A percentile compares a stretch with the other conserved stretches of the same genome.
phyloP scores from a whole-genome alignment of 768 basidiomycete species.

The Lactarius evosmus region DNA sequence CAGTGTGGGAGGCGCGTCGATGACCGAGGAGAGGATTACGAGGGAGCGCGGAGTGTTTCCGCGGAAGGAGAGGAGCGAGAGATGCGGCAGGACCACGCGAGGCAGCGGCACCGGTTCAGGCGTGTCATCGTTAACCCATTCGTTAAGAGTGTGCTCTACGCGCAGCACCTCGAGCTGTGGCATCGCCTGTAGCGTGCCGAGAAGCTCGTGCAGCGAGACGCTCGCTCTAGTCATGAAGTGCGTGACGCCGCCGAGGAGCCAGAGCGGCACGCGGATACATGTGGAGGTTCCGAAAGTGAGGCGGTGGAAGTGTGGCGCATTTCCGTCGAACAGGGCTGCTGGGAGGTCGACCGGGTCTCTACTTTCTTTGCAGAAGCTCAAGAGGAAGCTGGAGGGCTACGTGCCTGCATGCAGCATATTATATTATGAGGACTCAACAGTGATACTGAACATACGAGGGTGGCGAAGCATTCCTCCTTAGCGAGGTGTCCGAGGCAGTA shows the following conservation, averaged over 20 bases:
- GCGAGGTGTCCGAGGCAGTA: background rate
- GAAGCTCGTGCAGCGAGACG: background rate
- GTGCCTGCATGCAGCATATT: background rate
- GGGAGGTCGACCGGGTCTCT: conserved; percentile 5
- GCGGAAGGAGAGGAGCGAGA: conserved; percentile 7
- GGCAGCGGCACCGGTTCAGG: background rate
- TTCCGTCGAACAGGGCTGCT: conserved; percentile 3
- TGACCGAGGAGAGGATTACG: background rate
- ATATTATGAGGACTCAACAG: background rate
- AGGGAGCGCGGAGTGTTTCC: conserved; percentile 5
- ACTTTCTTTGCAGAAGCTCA: conserved; percentile 15
- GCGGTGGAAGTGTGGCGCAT: conserved; percentile 8
- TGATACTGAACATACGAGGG: conserved; percentile 7
- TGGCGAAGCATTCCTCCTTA: background rate
- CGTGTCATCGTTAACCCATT: background rate
- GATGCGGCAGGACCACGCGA: conserved; percentile 4
- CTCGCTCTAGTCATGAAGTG: conserved; percentile 17
- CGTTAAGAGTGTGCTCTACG: conserved; percentile 6
- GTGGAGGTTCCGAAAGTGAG: conserved; percentile 1
- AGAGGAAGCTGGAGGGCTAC: conserved; percentile 4
- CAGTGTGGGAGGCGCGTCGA: conserved; percentile 12
- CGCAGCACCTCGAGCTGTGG: conserved; percentile 15
- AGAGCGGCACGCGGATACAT: conserved; percentile 9
- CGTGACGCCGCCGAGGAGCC: conserved; percentile 10
- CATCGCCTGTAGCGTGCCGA: conserved; percentile 7